Evolutionary conservation across 805 yeast species (phyloP).

Genomic region (Zygoascus tannicola): DNA sequence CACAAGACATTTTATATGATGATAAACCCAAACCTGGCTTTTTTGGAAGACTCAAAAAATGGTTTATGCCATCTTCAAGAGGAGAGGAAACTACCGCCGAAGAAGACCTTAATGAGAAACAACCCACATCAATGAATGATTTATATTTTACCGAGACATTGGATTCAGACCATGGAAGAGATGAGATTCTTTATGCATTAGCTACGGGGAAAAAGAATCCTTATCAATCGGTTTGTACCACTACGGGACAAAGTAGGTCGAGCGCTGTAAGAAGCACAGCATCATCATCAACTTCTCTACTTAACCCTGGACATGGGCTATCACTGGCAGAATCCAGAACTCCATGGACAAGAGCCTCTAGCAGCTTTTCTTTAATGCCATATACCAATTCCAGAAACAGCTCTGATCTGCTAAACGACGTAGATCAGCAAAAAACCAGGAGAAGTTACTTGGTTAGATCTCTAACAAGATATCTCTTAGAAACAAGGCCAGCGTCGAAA

Average conservation of each 20-base stretch:
- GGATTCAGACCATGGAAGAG: background rate
- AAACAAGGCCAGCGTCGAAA: background rate
- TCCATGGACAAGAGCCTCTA: too few relatives aligned
- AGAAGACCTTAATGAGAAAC: background rate
- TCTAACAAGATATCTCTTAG: background rate
- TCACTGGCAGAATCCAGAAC: too few relatives aligned
- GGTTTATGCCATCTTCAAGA: too few relatives aligned
- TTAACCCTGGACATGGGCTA: too few relatives aligned
- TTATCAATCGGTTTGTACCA: background rate
- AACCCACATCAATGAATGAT: background rate
- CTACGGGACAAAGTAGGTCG: background rate
- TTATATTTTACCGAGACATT: background rate
- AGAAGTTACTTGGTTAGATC: background rate
- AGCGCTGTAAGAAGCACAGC: too few relatives aligned
- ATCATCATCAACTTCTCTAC: too few relatives aligned
- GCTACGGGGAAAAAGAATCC: constrained; percentile 1
- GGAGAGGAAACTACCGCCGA: too few relatives aligned
- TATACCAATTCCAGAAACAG: background rate
- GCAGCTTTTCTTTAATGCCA: too few relatives aligned
- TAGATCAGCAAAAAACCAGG: background rate
- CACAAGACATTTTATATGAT: too few relatives aligned
- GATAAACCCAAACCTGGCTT: too few relatives aligned
- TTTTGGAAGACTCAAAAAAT: too few relatives aligned
- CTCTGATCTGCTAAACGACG: background rate
- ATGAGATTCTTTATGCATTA: background rate